phyloP scores from a whole-genome alignment of 108 stramenopile species.

The Conticribra guillardii region DNA sequence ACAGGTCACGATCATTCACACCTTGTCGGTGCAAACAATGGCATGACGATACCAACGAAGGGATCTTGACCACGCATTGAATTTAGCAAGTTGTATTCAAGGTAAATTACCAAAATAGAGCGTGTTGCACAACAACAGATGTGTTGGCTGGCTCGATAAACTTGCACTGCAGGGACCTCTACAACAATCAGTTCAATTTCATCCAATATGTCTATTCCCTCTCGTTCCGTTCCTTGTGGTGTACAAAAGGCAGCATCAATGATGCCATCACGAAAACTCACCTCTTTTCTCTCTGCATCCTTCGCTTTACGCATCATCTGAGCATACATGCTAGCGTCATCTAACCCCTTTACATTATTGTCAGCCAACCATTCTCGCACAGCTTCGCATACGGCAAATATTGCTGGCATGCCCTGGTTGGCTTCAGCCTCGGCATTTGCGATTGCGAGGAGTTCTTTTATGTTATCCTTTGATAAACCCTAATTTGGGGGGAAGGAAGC shows the following conservation, averaged over 20 bases:
- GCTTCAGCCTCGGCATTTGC: slow-evolving; percentile 76
- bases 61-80: slow-evolving; percentile 72
- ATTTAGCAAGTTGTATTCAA: background rate
- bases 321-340: slow-evolving; percentile 85
- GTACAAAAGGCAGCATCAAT: background rate
- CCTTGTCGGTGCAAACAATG: slow-evolving; percentile 71
- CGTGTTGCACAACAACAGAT: slow-evolving; percentile 16
- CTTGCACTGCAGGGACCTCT: slow-evolving; percentile 6
- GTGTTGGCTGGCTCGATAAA: slow-evolving; percentile 3
- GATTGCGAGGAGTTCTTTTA: slow-evolving; percentile 55
- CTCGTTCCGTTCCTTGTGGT: too few species aligned
- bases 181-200: background rate
- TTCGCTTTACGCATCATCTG: slow-evolving; percentile 84
- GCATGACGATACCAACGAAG: slow-evolving; percentile 51
- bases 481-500: too few species aligned
- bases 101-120: slow-evolving; percentile 28
- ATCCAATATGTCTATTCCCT: background rate
- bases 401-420: slow-evolving; percentile 76
- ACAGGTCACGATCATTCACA: slow-evolving; percentile 48
- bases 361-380: slow-evolving; percentile 85
- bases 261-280: slow-evolving; percentile 30
- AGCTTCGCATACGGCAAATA: slow-evolving; percentile 84
- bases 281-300: slow-evolving; percentile 71
- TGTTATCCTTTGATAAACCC: slow-evolving; percentile 72
- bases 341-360: slow-evolving; percentile 88